Base-by-base conservation (phyloP, 73 alveolate genomes). In the Paramecium sonneborni region DNA sequence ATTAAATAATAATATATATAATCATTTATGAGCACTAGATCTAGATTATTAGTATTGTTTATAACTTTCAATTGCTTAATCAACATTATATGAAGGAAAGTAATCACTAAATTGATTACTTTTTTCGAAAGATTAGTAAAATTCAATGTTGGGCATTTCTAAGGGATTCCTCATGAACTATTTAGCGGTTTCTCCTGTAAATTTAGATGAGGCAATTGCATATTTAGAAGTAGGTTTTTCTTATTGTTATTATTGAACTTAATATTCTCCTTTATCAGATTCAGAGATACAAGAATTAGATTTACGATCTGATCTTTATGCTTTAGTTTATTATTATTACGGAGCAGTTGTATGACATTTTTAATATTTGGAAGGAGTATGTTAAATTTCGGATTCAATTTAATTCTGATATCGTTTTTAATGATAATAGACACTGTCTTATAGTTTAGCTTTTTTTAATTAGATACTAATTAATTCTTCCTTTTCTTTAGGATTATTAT, bases 121-220 rank as follows among this genome's bases (percentile, higher is more conserved):
- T 5, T 79, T 79, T 44, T 79, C 90, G 41, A 79, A 79, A 5
- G 90, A 79, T 24, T 46, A 23, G 28, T 79, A 46, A 6, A 79
- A 79, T 24, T 79, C 90, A 26, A 79, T 23, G 15, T 79, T 79
- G 3, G 90, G 74, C 74, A 79, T 46, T 24, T 79, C 90, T 0
- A 79, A 7, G 12, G 90, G 90, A 79, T 46, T 79, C 41, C 55
- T 79, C 74, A 43, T 39, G 24, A 79, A 79, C 23, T 79, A 79
- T 79, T 79, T 79, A 0, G 90, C 90, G 0, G 90, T 79, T 34
- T 79, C 90, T 2, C 90, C 90, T 3, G 90, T 79, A 79, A 79
- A 79, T 43, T 79, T 79, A 3, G 90, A 79, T 12, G 90, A 79
- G 2, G 69, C 12, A 3, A 79, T 46, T 1, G 55, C 90, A 79